Percentiles rank a stretch among this genome's conserved stretches.
Evolutionary conservation across 2,329 filamentous ascomycete genomes (phyloP).

Genomic region (Microcyclospora tardicrescens): DNA sequence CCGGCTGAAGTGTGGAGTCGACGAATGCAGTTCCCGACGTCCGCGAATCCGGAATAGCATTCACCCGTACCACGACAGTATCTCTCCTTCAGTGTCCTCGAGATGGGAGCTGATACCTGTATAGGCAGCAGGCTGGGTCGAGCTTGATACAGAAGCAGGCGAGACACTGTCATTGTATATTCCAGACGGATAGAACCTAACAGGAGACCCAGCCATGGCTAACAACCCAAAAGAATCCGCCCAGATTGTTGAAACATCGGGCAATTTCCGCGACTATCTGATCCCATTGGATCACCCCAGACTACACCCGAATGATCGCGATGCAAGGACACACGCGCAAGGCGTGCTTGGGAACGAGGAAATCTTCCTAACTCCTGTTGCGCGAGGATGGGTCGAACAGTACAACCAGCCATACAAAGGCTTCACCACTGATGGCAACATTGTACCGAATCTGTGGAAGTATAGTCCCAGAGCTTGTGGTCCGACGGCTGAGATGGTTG

Average conservation of each 20-base stretch:
- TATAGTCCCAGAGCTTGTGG: conserved; percentile 11
- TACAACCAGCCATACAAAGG: conserved; percentile 53
- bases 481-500: conserved; percentile 44
- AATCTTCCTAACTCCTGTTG: conserved; percentile 15
- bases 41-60: no score
- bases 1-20: no score
- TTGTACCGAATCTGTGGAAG: conserved; percentile 12
- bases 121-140: no score
- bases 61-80: no score
- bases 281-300: conserved; percentile 13
- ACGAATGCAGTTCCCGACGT: no score
- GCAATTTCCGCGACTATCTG: conserved; percentile 14
- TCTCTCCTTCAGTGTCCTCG: no score
- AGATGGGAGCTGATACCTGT: no score
- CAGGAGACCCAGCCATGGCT: conserved; percentile 4
- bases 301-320: conserved; percentile 12
- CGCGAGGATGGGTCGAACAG: conserved; percentile 14
- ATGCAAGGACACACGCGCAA: conserved; percentile 12
- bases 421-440: conserved; percentile 50
- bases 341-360: conserved; percentile 10
- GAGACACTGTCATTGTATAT: no score
- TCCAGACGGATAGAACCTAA: no score
- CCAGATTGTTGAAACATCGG: conserved; percentile 12
- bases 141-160: no score
- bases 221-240: conserved; percentile 8